Evolutionary conservation across 768 basidiomycete species (phyloP), one percentile per base, ranked within the genome.

Genomic region (Auricularia auricula-judae): DNA sequence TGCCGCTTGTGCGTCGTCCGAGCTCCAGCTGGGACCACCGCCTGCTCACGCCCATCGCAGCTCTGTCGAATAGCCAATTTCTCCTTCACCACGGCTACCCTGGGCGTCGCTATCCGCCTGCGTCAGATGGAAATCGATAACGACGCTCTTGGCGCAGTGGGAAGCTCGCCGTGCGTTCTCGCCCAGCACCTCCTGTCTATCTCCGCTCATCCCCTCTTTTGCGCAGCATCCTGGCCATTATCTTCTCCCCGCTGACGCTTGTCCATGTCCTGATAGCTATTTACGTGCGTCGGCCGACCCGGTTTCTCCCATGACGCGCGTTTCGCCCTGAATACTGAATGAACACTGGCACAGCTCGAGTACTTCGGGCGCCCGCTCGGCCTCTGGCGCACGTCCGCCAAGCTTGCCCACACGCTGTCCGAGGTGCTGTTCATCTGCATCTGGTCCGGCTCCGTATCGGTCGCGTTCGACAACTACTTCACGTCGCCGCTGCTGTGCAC

Each of bases 331-430:
- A 29, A 29, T 29, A 29, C 29, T 29, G 29, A 29, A 29, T 68
- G n/a, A 71, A 67, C 23, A 67, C 62, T 21, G 59, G 64, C 64
- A 33, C 71, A 94, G 92, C 80, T 93, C 64, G 93, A 96, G 76
- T 97, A 97, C 76, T 94, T 94, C 71, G 89, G 93, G 47, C 85
- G 88, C 42, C 93, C 94, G 4, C 77, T 96, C 29, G 94, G 93
- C n/a, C 78, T 96, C 36, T 96, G 94, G 94, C 81, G 83, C 62
- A 93, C 93, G 36, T 91, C 91, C 36, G 85, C 80, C 61, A 95
- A 95, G 75, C 82, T 94, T 43, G 84, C 88, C 2, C 87, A 94
- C 71, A 95, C 93, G 5, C 82, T 95, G 36, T 82, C 86, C 58
- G 94, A 96, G 78, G 88, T 93, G 56, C 79, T 92, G 63, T 93